Percentiles rank a stretch among this genome's conserved stretches.
These are phyloP conservation scores for Xylaria sp. DNA, from an alignment of 2,329 filamentous ascomycete genomes.

Conservation along the genomic window DNA sequence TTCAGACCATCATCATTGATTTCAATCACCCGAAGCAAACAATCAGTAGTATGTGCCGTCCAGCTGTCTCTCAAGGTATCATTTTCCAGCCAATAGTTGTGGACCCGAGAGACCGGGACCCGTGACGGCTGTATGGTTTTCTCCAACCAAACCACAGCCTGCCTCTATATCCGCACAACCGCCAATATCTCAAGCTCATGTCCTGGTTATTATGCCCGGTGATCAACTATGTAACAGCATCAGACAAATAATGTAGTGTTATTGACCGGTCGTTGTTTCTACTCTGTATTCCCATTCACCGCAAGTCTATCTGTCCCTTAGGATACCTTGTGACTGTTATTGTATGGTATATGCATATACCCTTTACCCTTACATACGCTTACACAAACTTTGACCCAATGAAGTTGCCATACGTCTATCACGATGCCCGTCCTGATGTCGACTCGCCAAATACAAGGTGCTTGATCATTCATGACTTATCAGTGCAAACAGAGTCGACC, in stretches of 20 bases:
- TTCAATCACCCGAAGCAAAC: constrained; percentile 20
- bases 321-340: neutral
- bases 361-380: constrained; percentile 2
- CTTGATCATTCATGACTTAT: constrained; percentile 6
- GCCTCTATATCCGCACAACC: constrained; percentile 6
- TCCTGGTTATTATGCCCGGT: neutral
- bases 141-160: constrained; percentile 1
- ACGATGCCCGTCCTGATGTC: neutral
- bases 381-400: neutral
- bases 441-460: constrained; percentile 1
- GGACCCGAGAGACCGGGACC: constrained; percentile 8
- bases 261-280: neutral
- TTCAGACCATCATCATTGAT: neutral
- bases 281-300: neutral
- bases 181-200: neutral
- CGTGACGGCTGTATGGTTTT: neutral
- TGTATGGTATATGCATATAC: constrained; percentile 1
- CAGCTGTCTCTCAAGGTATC: constrained; percentile 3
- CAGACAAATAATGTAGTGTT: neutral
- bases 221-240: neutral
- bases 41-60: neutral
- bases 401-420: neutral
- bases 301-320: neutral
- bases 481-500: constrained; percentile 14
- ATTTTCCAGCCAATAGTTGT: constrained; percentile 2